phyloP scores from a whole-genome alignment of 2,329 filamentous ascomycete genomes.

The Delphinella strobiligena region DNA sequence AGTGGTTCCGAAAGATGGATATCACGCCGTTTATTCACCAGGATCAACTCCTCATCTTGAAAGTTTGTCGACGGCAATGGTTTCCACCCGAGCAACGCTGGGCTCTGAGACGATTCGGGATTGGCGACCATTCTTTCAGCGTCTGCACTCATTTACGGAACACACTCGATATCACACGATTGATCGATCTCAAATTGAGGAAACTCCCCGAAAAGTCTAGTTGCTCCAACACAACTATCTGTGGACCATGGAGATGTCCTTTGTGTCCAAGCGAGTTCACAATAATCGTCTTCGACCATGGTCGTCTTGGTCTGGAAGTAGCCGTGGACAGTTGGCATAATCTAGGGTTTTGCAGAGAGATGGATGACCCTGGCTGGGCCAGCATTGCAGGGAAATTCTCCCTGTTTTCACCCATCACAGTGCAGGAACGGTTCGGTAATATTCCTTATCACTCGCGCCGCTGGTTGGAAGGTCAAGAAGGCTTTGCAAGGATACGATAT shows the following conservation, averaged over 20 bases:
- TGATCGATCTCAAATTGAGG: neutral
- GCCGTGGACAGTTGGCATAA: neutral
- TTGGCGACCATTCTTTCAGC: neutral
- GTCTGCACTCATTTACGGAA: neutral
- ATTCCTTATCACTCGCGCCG: too few species aligned
- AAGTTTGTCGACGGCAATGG: neutral
- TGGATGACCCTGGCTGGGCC: slow-evolving; percentile 20
- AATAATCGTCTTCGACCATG: neutral
- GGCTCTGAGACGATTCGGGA: neutral
- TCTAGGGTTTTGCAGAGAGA: neutral
- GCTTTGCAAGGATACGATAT: too few species aligned
- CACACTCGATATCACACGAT: neutral
- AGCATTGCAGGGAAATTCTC: too few species aligned
- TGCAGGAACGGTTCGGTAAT: too few species aligned
- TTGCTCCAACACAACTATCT: neutral
- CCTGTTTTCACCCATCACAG: too few species aligned
- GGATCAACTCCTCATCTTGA: neutral
- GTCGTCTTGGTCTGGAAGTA: neutral
- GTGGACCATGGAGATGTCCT: neutral
- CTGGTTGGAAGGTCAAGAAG: too few species aligned
- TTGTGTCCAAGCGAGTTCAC: neutral
- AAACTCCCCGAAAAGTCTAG: neutral
- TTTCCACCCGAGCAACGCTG: neutral
- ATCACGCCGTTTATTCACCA: neutral
- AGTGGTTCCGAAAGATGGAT: neutral